Conservation (phyloP, 495 filamentous ascomycete species). For the Penicillium turbatum region DNA sequence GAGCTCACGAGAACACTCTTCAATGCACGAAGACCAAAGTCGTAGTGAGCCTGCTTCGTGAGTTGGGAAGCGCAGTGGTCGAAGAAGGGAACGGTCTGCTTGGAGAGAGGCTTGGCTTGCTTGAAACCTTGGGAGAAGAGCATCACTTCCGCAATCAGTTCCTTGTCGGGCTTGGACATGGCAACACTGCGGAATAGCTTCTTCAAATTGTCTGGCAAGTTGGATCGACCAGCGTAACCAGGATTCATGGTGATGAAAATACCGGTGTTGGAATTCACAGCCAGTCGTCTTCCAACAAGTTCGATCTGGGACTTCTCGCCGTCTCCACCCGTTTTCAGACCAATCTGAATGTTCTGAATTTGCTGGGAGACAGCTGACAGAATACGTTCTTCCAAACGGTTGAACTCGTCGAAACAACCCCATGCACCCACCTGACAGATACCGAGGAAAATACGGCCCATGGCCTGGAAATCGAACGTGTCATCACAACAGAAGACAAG, state of each 20-base stretch:
- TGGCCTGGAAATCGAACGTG: conserved; percentile 98
- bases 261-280: conserved; percentile 85
- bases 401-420: conserved; percentile 99
- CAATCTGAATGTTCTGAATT: conserved; percentile 97
- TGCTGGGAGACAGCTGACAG: conserved; percentile 97
- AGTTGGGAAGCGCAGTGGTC: conserved; percentile 75
- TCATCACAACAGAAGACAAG: conserved; percentile 99
- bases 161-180: conserved; percentile 99
- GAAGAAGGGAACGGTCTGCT: conserved; percentile 96
- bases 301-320: conserved; percentile 86
- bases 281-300: conserved; percentile 80
- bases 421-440: conserved; percentile 99
- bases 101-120: conserved; percentile 86
- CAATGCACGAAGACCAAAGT: conserved; percentile 93
- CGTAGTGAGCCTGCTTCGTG: conserved; percentile 97
- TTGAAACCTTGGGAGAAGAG: conserved; percentile 98
- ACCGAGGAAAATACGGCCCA: conserved; percentile 98
- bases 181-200: conserved; percentile 98
- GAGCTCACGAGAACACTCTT: conserved; percentile 99
- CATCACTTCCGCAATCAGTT: conserved; percentile 99
- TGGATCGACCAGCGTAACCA: conserved; percentile 95
- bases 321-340: conserved; percentile 72
- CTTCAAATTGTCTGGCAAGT: conserved; percentile 97
- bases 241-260: conserved; percentile 99
- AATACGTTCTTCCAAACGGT: conserved; percentile 94